A percentile compares a stretch with the other conserved stretches of the same genome.
These are phyloP conservation scores for Globisporangium emineosum DNA, from an alignment of 352 stramenopile genomes.

Conservation along the genomic window DNA sequence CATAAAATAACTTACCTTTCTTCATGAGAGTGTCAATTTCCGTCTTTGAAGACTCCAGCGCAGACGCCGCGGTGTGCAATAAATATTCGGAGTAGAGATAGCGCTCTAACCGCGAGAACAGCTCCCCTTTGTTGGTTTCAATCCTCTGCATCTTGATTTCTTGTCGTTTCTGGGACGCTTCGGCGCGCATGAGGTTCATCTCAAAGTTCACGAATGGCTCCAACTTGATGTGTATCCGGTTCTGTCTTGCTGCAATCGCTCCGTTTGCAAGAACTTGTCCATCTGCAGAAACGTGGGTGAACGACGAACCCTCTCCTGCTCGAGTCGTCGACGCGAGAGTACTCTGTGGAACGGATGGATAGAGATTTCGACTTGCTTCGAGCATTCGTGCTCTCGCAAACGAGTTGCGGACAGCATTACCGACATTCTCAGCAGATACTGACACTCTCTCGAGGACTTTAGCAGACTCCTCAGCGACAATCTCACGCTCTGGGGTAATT, in stretches of 20 bases:
- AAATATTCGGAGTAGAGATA: slow-evolving; percentile 83
- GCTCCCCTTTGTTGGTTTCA: slow-evolving; percentile 75
- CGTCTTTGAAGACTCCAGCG: slow-evolving; percentile 53
- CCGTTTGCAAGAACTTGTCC: slow-evolving; percentile 33
- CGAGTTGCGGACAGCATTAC: slow-evolving; percentile 34
- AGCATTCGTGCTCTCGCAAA: slow-evolving; percentile 43
- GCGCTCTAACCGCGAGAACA: slow-evolving; percentile 66
- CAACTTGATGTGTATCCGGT: slow-evolving; percentile 67
- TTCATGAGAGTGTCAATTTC: slow-evolving; percentile 63
- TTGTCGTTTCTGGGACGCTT: slow-evolving; percentile 75
- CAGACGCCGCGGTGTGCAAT: slow-evolving; percentile 59
- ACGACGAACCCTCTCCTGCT: slow-evolving; percentile 10
- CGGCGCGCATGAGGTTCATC: slow-evolving; percentile 74
- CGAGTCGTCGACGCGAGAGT: not conserved
- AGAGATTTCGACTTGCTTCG: slow-evolving; percentile 35
- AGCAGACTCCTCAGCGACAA: slow-evolving; percentile 5
- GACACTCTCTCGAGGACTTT: slow-evolving; percentile 22
- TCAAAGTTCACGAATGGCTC: slow-evolving; percentile 83
- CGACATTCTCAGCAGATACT: slow-evolving; percentile 28
- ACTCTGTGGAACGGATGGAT: slow-evolving; percentile 31
- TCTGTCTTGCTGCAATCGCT: slow-evolving; percentile 19
- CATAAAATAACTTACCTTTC: slow-evolving; percentile 47
- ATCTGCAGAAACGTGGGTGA: slow-evolving; percentile 12
- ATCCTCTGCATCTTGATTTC: slow-evolving; percentile 85
- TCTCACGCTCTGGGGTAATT: not conserved